Base-by-base conservation (phyloP, 345 rosid species). In the Eutrema japonicum region DNA sequence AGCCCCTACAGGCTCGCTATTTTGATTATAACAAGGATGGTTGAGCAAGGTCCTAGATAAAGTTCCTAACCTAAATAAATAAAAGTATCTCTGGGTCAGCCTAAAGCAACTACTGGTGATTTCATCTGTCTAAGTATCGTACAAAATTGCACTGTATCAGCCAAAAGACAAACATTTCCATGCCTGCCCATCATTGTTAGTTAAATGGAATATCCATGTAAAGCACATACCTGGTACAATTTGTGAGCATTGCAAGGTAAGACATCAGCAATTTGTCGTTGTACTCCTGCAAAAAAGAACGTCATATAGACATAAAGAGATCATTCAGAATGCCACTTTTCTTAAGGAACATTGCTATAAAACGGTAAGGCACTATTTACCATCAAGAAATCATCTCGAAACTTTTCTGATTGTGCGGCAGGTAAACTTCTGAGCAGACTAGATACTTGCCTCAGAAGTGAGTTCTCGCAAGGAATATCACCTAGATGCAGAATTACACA, bases 381-480 rank as follows among this genome's bases (percentile, higher is more conserved):
- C 99, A 92, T 95, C 81, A 92, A 77, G 82, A 92, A 92, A 74
- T 92, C 93, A 60, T 92, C 99, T 75, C 90, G 92, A 78, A 95
- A 95, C 71, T 82, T 92, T 75, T 86, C 96, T 27, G 99, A 95
- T 79, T 95, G 97, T 62, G 87, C 84, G 71, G 96, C 92, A 71
- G 99, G 99, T 81, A 95, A 82, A 77, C 99, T 88, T 77, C 99
- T 84, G 42, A 92, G 79, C 55, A 95, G 90, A 73, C 99, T 96
- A 56, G 97, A 87, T 48, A 89, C 98, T 81, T 92, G 96, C 81
- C 98, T 84, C 40, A 95, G 72, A 66, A 95, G 82, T n/a, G 99
- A 90, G 82, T 89, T 96, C 64, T 96, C 99, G 50, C 83, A 84
- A 63, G 96, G 94, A 75, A 89, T 89, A 57, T 92, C 98, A 80